Conservation (phyloP, 2,329 filamentous ascomycete species). For the Chaetomium globosum region DNA sequence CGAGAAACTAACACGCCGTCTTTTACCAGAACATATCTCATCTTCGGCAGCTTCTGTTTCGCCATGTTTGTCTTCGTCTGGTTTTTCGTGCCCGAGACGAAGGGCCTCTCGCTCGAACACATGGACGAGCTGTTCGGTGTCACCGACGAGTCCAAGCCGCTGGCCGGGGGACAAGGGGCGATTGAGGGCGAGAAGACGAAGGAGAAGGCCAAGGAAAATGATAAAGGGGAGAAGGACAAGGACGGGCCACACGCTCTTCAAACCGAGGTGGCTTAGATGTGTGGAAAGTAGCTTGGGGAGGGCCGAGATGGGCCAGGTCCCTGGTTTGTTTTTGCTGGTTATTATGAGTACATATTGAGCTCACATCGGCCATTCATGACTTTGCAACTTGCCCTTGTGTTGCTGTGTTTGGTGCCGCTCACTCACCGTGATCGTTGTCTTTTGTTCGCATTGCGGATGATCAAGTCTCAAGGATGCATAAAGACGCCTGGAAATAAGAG, state of each 20-base stretch:
- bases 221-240: conserved; percentile 13
- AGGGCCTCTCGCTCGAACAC: conserved; percentile 50
- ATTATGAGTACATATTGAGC: background rate
- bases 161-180: conserved; percentile 20
- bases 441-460: background rate
- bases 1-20: background rate
- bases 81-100: conserved; percentile 67
- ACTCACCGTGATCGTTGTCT: background rate
- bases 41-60: conserved; percentile 66
- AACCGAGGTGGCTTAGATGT: conserved; percentile 19
- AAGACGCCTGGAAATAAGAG: background rate
- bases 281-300: background rate
- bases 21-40: conserved; percentile 55
- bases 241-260: conserved; percentile 19
- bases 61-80: conserved; percentile 65
- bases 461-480: background rate
- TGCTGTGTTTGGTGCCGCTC: background rate
- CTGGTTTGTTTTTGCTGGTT: background rate
- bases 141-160: conserved; percentile 32
- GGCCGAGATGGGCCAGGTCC: background rate
- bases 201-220: background rate
- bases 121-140: conserved; percentile 40
- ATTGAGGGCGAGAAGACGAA: background rate
- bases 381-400: background rate
- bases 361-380: background rate